A percentile compares a stretch with the other conserved stretches of the same genome.
Conservation (phyloP, 2,329 filamentous ascomycete species). For the Aspergillus novofumigatus region DNA sequence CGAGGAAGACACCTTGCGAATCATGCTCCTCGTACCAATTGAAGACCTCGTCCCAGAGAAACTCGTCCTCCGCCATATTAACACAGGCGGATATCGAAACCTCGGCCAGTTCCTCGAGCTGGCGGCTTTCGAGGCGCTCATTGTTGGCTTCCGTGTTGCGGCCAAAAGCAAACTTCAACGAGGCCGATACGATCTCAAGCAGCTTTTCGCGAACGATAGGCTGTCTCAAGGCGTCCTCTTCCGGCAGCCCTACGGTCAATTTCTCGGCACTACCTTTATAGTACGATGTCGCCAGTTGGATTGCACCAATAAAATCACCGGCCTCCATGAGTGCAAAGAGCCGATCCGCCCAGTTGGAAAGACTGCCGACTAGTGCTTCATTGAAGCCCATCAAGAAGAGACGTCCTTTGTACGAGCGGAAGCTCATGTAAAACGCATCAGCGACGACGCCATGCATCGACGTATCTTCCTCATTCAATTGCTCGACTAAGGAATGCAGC, state of each 20-base stretch:
- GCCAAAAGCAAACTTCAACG: constrained; percentile 81
- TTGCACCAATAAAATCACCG: constrained; percentile 91
- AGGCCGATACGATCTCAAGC: constrained; percentile 88
- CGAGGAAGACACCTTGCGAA: constrained; percentile 72
- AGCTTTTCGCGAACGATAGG: constrained; percentile 82
- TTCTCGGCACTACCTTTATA: constrained; percentile 90
- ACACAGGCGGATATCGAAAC: constrained; percentile 81
- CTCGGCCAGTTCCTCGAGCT: constrained; percentile 73
- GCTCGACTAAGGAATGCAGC: constrained; percentile 77
- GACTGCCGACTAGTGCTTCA: constrained; percentile 80
- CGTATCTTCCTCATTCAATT: constrained; percentile 77
- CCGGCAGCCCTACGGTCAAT: constrained; percentile 86
- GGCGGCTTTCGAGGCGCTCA: constrained; percentile 52
- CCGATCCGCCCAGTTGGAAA: constrained; percentile 97
- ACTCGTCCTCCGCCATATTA: constrained; percentile 71
- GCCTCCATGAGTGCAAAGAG: constrained; percentile 91
- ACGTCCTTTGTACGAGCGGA: constrained; percentile 89
- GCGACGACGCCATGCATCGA: constrained; percentile 95
- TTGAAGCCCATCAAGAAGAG: constrained; percentile 92
- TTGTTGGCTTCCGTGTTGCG: constrained; percentile 50
- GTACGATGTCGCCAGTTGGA: constrained; percentile 85
- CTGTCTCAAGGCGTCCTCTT: constrained; percentile 72
- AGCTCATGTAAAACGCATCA: constrained; percentile 97
- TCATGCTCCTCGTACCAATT: constrained; percentile 80
- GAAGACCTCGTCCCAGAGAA: constrained; percentile 87